Evolutionary conservation across 192 early-diverging fungal genomes (phyloP), one percentile per base, ranked within the genome.

Genomic region (Backusella macrospora): DNA sequence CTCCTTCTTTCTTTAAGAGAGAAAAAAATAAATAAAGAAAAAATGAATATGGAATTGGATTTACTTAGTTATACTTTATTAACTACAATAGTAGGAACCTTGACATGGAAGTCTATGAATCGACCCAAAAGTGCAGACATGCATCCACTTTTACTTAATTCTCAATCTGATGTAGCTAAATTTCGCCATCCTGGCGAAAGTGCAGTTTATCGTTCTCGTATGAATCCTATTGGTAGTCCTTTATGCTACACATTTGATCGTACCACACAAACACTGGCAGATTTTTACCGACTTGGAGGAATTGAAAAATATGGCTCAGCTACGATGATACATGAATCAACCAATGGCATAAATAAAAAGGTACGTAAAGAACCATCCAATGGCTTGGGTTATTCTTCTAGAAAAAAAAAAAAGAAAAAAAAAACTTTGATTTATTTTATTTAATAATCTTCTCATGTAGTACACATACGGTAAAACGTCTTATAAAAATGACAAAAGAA

Each of bases 141-240:
- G 13, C 89, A 90, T 45, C 89, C 89, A 1, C 75, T 89, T 9
- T 65, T 89, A 21, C 82, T 90, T 2, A 73, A 82, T 40, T 71
- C 84, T 16, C 89, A 90, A 62, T 79, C 87, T 0, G 80, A 84
- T 39, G 76, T 82, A 7, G 75, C 86, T 6, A 77, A 70, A 29
- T 63, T 89, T 21, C 73, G 87, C 15, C 78, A 85, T 73, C 72
- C 82, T 7, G 79, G 78, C 2, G 89, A 90, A 59, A 81, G 85
- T 5, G 81, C 80, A 13, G 78, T 89, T 48, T 86, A 90, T 49
- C 76, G 85, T n/a, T 82, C 86, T 9, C 80, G 79, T 44, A 76
- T 70, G 65, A 71, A 81, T 52, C 79, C 84, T 34, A 78, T 81
- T 46, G 84, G 79, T 9, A 62, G 77, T 40, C 70, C 79, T 0